Evolutionary conservation across 1,139 yeast genomes (phyloP), one percentile per base, ranked within the genome.

Genomic region (Yamadazyma trypodendri): DNA sequence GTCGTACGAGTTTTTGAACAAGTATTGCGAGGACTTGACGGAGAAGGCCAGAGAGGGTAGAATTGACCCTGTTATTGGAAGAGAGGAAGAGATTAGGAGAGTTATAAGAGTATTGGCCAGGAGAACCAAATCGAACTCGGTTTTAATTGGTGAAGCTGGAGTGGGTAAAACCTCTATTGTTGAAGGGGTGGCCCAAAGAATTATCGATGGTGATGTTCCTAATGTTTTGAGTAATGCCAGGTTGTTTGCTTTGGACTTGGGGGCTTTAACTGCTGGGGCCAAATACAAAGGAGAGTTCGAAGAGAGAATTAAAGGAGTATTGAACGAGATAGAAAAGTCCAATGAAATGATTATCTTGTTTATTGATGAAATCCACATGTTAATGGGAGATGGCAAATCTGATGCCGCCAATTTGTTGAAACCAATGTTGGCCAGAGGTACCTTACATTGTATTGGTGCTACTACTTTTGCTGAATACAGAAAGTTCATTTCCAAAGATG

Each of bases 281-380:
- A 92, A 92, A 60, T 90, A 88, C 63, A 95, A 90, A 63, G 99
- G 99, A 65, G 98, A 92, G 58, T 92, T 92, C 56, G 99, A 92
- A 69, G 99, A 92, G 67, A 81, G 99, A 65, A 75, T 92, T 55
- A 92, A 94, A 66, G 97, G 97, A 46, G 98, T 92, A 16, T 72
- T 92, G 56, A 86, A 81, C 58, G 99, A 94, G 54, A 85, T 92
- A 53, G 96, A 88, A 59, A 86, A 88, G 50, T 81, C 96, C 1
- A 81, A 83, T 50, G 87, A 81, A 36, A 76, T 88, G 78, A 89
- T 92, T 49, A 81, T 90, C 50, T 74, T 90, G 46, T 92, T 92
- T 65, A 86, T 90, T 52, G 97, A 92, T 65, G 98, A 92, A 67
- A 90, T 90, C 56, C 99, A 92, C 65, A 90, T 92, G 96, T 79